Percentiles rank a stretch among this genome's conserved stretches.
Conservation (phyloP, 2,329 filamentous ascomycete species). For the Diaporthe ampelina region DNA sequence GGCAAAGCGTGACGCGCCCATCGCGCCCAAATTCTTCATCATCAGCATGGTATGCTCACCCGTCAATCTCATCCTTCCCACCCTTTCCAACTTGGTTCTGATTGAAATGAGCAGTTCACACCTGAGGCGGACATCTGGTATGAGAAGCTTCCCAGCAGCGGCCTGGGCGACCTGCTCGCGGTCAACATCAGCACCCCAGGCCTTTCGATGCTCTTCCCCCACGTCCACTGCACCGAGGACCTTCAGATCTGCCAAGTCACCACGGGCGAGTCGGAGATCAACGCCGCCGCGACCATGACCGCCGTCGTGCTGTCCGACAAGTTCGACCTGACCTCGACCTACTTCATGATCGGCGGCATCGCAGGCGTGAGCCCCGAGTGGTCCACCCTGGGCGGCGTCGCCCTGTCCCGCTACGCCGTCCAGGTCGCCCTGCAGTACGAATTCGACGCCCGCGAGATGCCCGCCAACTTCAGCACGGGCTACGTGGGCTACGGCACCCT, state of each 20-base stretch:
- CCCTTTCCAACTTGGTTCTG: background rate
- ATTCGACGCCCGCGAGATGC: constrained; percentile 78
- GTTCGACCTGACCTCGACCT: constrained; percentile 77
- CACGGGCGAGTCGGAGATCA: constrained; percentile 80
- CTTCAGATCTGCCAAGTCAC: constrained; percentile 77
- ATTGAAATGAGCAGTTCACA: constrained; percentile 62
- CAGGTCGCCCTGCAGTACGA: constrained; percentile 84
- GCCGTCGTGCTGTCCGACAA: constrained; percentile 71
- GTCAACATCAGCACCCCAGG: constrained; percentile 72
- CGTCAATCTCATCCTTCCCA: background rate
- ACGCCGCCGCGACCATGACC: constrained; percentile 76
- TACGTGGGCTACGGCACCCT: constrained; percentile 76
- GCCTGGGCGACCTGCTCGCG: constrained; percentile 68
- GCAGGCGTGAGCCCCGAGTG: constrained; percentile 80
- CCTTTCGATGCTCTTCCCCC: constrained; percentile 75
- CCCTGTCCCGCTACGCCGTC: constrained; percentile 77
- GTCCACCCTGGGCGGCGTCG: constrained; percentile 75
- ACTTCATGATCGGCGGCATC: constrained; percentile 81
- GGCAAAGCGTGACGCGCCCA: constrained; percentile 44
- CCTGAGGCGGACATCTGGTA: constrained; percentile 76
- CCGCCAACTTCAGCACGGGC: constrained; percentile 74
- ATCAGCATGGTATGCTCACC: constrained; percentile 68
- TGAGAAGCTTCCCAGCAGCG: constrained; percentile 59
- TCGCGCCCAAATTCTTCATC: constrained; percentile 73
- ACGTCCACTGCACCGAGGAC: constrained; percentile 73